Evolutionary conservation across 306 rosid genomes (phyloP).

Genomic region (Trichosanthes truncata): DNA sequence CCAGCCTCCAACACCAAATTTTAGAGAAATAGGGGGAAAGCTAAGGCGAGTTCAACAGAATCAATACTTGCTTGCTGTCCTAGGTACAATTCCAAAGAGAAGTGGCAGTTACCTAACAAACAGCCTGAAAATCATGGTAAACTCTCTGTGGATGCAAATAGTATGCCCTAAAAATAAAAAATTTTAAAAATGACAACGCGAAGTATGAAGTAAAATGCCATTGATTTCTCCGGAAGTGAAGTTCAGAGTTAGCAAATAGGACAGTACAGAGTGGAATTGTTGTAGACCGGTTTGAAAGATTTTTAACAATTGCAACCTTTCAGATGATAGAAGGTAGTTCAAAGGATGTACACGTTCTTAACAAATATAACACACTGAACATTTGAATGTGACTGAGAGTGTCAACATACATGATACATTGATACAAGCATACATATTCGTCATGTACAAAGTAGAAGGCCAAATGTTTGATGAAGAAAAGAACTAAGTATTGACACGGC

Average conservation of each 20-base stretch:
- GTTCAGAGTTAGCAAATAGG: neutral
- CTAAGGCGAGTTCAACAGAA: neutral
- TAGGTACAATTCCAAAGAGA: neutral
- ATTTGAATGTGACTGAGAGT: neutral
- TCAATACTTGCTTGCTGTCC: neutral
- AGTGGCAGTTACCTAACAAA: constrained; percentile 1
- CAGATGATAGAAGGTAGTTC: neutral
- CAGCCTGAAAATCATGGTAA: neutral
- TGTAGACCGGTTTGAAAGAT: neutral
- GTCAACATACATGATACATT: neutral
- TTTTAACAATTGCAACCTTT: neutral
- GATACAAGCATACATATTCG: neutral
- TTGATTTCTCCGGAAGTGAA: neutral
- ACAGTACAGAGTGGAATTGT: neutral
- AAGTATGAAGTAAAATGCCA: neutral
- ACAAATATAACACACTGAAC: neutral
- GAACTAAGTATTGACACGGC: constrained; percentile 31
- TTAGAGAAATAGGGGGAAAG: neutral
- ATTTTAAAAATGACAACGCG: neutral
- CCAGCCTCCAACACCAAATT: neutral
- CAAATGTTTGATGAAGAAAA: neutral
- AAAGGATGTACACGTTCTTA: neutral
- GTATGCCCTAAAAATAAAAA: neutral
- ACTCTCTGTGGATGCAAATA: neutral
- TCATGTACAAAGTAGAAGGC: neutral